Evolutionary conservation across 345 rosid species (phyloP), one percentile per base, ranked within the genome.

Genomic region (Moricandia arvensis): DNA sequence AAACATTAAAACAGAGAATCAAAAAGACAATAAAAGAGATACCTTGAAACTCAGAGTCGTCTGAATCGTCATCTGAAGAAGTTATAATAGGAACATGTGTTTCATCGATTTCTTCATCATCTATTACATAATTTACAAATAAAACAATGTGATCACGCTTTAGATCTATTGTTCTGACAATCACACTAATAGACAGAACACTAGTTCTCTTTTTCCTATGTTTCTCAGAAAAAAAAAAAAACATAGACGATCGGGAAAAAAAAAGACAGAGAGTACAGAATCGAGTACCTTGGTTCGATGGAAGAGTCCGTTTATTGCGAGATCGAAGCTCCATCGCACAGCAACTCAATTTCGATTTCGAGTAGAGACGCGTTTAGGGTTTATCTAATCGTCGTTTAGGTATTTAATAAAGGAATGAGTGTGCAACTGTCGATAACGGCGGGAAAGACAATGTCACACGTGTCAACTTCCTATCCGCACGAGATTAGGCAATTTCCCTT

Each of bases 41-140:
- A 77, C 81, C 81, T 73, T 18, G 17, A 38, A 47, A 79, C 6
- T 51, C 70, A 29, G 69, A 62, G 37, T 3, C 68, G 4, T 13
- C 27, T 2, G 73, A 71, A 71, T 65, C 58, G 57, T 35, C 0
- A 15, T 76, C 81, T 24, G 76, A 65, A 59, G 64, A 55, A 24
- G 43, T 3, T 45, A 45, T 5, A 5, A 45, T 5, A 5, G 16
- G 0, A 45, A 4, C 7, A 13, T n/a, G 16, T 59, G 53, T 68
- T 37, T 73, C 63, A 17, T 78, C 63, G 53, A 17, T 0, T 59
- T 66, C 77, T 47, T 66, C 73, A 8, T 17, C 73, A 18, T 0
- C 73, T 66, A 37, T 18, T 35, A 51, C 63, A 71, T 26, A 18
- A 21, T 21, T 21, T 0, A 21, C 24, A 21, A 21, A 21, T 1